phyloP scores from a whole-genome alignment of 441 rosid genomes.

The Croton laevigatus region DNA sequence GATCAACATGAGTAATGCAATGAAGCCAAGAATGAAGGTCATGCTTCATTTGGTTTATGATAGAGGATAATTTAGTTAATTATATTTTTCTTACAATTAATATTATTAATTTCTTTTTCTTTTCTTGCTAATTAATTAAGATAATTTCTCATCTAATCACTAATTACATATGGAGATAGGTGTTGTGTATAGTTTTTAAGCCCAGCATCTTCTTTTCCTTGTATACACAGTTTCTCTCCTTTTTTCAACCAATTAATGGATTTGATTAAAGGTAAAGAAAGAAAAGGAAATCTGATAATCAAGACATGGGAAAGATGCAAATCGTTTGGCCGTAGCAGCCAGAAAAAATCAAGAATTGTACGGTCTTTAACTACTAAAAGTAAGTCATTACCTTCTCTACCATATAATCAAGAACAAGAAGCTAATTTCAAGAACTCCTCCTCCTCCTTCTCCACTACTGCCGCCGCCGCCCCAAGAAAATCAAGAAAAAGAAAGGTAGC shows the following conservation, averaged over 20 bases:
- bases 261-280: constrained; percentile 22
- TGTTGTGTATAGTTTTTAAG: constrained; percentile 25
- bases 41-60: constrained; percentile 48
- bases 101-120: not conserved
- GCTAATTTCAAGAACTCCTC: not conserved
- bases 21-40: constrained; percentile 39
- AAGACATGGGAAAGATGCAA: constrained; percentile 65
- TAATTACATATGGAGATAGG: constrained; percentile 4
- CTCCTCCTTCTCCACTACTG: no score
- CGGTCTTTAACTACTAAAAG: constrained; percentile 31
- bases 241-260: constrained; percentile 18
- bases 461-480: not conserved
- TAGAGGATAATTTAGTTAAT: constrained; percentile 36
- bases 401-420: not conserved
- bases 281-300: constrained; percentile 39
- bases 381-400: constrained; percentile 25
- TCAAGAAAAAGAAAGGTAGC: constrained; percentile 34
- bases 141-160: not conserved
- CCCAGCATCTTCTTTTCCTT: constrained; percentile 20
- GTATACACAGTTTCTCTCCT: not conserved
- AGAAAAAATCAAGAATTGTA: constrained; percentile 1
- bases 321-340: constrained; percentile 37
- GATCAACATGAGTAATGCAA: constrained; percentile 46
- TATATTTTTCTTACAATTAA: not conserved
- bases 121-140: not conserved